These are phyloP conservation scores for Zygotorulaspora sp. DNA, from an alignment of 805 yeast species.

Conservation along the genomic window DNA sequence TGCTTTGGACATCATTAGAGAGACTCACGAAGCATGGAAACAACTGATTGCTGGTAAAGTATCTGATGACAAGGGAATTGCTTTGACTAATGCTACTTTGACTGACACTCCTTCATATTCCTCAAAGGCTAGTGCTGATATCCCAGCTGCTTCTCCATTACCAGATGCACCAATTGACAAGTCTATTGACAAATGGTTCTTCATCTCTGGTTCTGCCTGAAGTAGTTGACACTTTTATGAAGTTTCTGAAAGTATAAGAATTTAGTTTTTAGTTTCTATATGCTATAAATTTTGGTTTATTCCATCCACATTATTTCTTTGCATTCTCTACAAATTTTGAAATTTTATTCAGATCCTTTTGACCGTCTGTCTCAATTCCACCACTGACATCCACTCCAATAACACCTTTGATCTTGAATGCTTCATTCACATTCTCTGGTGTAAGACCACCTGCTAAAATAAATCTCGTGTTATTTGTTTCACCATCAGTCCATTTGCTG, in stretches of 20 bases:
- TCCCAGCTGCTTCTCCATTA: conserved; percentile 67
- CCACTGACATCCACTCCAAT: conserved; percentile 92
- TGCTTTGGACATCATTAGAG: conserved; percentile 78
- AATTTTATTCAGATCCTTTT: conserved; percentile 66
- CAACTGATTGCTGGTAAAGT: conserved; percentile 61
- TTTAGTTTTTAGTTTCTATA: too few relatives aligned
- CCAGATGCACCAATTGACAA: conserved; percentile 94
- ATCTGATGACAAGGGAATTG: conserved; percentile 59
- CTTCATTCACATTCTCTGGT: conserved; percentile 63
- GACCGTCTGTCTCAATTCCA: conserved; percentile 82
- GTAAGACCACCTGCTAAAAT: conserved; percentile 87
- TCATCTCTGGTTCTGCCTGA: conserved; percentile 74
- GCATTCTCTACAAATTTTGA: conserved; percentile 53
- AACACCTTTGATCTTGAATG: conserved; percentile 52
- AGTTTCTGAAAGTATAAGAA: too few relatives aligned
- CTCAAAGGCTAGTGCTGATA: conserved; percentile 42
- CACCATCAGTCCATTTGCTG: conserved; percentile 37
- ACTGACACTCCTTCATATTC: conserved; percentile 50
- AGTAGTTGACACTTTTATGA: too few relatives aligned
- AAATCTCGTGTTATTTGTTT: conserved; percentile 36
- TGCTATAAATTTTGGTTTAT: not conserved
- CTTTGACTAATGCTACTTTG: conserved; percentile 73
- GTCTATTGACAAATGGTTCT: conserved; percentile 98
- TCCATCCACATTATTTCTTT: conserved; percentile 19
- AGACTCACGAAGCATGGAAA: conserved; percentile 83